Evolutionary conservation across 140 eudicot species (phyloP), one percentile per base, ranked within the genome.

Genomic region (Stevia rebaudiana): DNA sequence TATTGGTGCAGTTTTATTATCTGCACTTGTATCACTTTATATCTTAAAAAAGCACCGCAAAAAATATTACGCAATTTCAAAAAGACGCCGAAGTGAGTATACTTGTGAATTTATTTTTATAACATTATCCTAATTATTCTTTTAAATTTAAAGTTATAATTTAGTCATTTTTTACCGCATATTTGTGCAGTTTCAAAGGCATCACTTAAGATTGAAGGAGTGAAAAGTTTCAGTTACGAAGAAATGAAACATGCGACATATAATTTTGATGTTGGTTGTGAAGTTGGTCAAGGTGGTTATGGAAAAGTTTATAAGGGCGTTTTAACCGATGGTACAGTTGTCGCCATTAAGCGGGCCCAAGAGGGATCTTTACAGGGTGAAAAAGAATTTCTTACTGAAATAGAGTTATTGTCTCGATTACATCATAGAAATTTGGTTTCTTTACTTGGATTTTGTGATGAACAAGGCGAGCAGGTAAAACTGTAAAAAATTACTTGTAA

Each of bases 381-480:
- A 51, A 91, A 75, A 65, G 98, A 91, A 78, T 91, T 91, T 73
- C 94, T 84, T 67, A 91, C 95, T 0, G 98, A 91, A 70, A 91
- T 91, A 65, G 91, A 91, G 78, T 67, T 91, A 35, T 63, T 91
- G 52, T 87, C 98, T 7, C 82, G 98, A 70, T 53, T 87, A 61
- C 98, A 91, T 77, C 98, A 91, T 58, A 70, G 96, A 42, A 84
- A 87, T 74, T 65, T 88, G 16, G 96, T 87, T 43, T 81, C 95
- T 16, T 74, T 92, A 74, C 48, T 92, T 61, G 98, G 98, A 52
- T 92, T 88, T 11, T 91, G 98, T 56, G 98, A 83, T 61, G 96
- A 91, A 81, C 92, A 85, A 79, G 86, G 84, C 42, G 96, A 85
- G 70, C 99, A 92, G 98, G 95, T 91, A 82, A 65, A n/a, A n/a